Percentiles rank a stretch among this genome's conserved stretches.
Conservation (phyloP, 257 asterid genomes). For the Cordia subcordata region DNA sequence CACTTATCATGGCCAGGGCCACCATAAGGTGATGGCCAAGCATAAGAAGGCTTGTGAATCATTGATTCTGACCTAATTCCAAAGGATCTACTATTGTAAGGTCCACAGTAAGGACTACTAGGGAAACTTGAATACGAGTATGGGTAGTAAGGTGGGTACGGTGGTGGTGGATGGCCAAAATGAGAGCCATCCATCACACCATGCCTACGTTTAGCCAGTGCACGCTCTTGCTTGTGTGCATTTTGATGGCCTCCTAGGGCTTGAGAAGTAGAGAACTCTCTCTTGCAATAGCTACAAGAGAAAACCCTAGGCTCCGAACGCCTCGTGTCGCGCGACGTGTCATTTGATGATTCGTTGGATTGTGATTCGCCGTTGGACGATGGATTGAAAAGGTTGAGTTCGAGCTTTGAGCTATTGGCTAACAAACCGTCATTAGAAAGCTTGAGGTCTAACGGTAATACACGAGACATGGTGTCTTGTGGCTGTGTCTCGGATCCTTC, state of each 20-base stretch:
- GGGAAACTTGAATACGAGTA: conserved; percentile 20
- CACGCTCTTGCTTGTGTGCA: conserved; percentile 68
- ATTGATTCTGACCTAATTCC: conserved; percentile 24
- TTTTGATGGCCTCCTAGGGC: conserved; percentile 80
- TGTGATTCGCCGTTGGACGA: conserved; percentile 3
- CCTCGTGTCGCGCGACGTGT: conserved; percentile 7
- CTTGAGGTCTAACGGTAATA: conserved; percentile 38
- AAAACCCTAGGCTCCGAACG: conserved; percentile 33
- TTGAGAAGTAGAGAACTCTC: conserved; percentile 65
- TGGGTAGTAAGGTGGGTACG: conserved; percentile 33
- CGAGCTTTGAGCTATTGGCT: conserved; percentile 21
- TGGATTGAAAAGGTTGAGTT: conserved; percentile 38
- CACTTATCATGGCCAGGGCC: conserved; percentile 1
- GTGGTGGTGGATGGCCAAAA: conserved; percentile 24
- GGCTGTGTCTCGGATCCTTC: conserved; percentile 18
- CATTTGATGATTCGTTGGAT: conserved; percentile 18
- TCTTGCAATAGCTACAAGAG: conserved; percentile 51
- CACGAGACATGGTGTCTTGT: conserved; percentile 1
- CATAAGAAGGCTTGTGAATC: background rate
- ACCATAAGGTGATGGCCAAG: background rate
- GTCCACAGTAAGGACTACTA: conserved; percentile 24
- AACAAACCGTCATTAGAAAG: conserved; percentile 20
- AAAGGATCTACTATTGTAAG: conserved; percentile 23
- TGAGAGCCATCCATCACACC: conserved; percentile 32
- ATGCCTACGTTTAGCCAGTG: conserved; percentile 44